Base-by-base conservation (phyloP, 768 basidiomycete genomes). In the Phylloporus scabripes region DNA sequence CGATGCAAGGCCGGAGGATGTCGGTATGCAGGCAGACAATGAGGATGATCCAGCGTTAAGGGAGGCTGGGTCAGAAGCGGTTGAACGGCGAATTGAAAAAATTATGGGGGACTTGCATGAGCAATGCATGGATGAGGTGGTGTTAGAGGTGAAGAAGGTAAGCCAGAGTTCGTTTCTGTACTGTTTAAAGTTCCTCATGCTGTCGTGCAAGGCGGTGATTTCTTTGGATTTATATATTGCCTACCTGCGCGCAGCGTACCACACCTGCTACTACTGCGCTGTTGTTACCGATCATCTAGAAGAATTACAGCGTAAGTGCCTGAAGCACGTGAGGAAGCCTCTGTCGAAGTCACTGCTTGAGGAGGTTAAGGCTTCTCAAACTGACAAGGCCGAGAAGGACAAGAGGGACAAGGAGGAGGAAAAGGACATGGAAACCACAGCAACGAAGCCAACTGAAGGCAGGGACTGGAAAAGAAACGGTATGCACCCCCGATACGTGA, bases 251-350 rank as follows among this genome's bases (percentile, higher is more conserved):
- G 78, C 83, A 65, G 94, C 89, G 47, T 93, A 87, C 71, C 79
- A 92, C 79, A 84, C 90, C 63, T 96, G 96, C 80, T 99, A 95
- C 72, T 99, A 99, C 73, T 99, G 96, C 77, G 85, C 87, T 60
- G 83, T 91, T 65, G 81, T 90, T 58, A 87, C 85, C 66, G 87
- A 95, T 72, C 92, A 92, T 73, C 71, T 87, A 68, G 96, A 99
- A 72, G 92, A 96, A 75, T 78, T 99, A 61, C 85, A 92, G 69
- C 82, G 92, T 65, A 92, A 92, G 73, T 97, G 95, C 77, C 74
- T 96, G 60, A 83, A 83, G 73, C 96, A 99, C 72, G 76, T 87
- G 55, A 81, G 95, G 70, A 85, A 83, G 66, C 80, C 87, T 34
- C 62, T 85, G 60, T 77, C 79, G 51, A 82, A 83, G 69, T 69